Conservation (phyloP, 805 yeast genomes). For the Hanseniaspora singularis region DNA sequence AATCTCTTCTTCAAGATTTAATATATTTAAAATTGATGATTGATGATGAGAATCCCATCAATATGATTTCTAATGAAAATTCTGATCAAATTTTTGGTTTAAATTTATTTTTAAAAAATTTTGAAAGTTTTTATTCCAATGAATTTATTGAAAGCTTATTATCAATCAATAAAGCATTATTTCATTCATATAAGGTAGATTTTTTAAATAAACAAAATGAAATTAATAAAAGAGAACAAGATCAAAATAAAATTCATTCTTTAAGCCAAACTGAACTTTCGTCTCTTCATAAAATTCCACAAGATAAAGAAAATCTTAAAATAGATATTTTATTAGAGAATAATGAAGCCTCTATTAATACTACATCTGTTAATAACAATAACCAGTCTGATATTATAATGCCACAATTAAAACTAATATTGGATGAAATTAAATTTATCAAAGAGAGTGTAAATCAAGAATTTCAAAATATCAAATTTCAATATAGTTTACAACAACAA, state of each 20-base stretch:
- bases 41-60: neutral
- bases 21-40: constrained; percentile 6
- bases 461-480: constrained; percentile 14
- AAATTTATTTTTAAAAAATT: constrained; percentile 1
- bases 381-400: too few relatives aligned
- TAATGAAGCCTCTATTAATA: too few relatives aligned
- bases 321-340: too few relatives aligned
- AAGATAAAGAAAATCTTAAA: too few relatives aligned
- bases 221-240: neutral
- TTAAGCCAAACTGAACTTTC: too few relatives aligned
- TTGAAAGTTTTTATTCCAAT: constrained; percentile 11
- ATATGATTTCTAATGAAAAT: neutral
- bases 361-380: too few relatives aligned
- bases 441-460: constrained; percentile 6
- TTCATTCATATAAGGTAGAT: neutral
- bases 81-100: neutral
- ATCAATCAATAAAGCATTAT: neutral
- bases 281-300: too few relatives aligned
- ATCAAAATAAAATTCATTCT: neutral
- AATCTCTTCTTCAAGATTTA: constrained; percentile 7
- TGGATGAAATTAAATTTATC: neutral
- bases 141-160: constrained; percentile 9
- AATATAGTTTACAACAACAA: constrained; percentile 14
- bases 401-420: neutral
- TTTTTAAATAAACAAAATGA: neutral